Evolutionary conservation across 1,284 basidiomycete species (phyloP), one percentile per base, ranked within the genome.

Genomic region (Cutaneotrichosporon spelunceum): DNA sequence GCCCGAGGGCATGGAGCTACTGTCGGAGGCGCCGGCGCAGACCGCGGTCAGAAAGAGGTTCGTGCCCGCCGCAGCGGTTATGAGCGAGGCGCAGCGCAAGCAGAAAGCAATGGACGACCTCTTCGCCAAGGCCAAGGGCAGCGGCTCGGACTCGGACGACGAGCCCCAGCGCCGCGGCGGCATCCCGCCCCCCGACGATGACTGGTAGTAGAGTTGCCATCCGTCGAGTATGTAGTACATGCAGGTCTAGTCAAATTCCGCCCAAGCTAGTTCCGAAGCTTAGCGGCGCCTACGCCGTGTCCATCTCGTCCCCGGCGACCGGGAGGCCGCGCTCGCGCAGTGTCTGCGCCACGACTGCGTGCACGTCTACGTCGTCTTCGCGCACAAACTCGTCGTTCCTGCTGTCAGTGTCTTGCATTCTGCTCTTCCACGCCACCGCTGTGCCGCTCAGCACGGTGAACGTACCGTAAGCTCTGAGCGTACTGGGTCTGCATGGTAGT

Each of bases 401-500:
- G 61, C 21, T 6, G 55, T n/a, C 56, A 57, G 56, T 34, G n/a
- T 10, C 23, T 33, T 23, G 16, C 29, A 19, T 4, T 23, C 23
- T 7, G 10, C 36, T 10, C 11, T 1, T 4, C 27, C 49, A 19
- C 33, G 23, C 34, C 14, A 14, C 33, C 16, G n/a, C 4, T 10
- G 2, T 10, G 19, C 30, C 30, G 36, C 30, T n/a, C 5, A 13
- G 10, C 29, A 24, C 13, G 16, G 21, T 33, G 13, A 16, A 69
- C 77, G 55, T 55, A 79, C 66, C 79, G 74, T 26, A 93, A 77
- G 68, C 86, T 88, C 1, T 75, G 75, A 16, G 80, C 78, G 70
- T 92, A 93, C 24, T 81, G 81, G 10, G 84, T 84, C 64, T 88
- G 85, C 33, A 93, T 82, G 4, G 86, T 83, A 39, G 82, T 82